These are phyloP conservation scores for Aspergillus spinulosporus DNA, from an alignment of 2,329 filamentous ascomycete species.

Conservation along the genomic window DNA sequence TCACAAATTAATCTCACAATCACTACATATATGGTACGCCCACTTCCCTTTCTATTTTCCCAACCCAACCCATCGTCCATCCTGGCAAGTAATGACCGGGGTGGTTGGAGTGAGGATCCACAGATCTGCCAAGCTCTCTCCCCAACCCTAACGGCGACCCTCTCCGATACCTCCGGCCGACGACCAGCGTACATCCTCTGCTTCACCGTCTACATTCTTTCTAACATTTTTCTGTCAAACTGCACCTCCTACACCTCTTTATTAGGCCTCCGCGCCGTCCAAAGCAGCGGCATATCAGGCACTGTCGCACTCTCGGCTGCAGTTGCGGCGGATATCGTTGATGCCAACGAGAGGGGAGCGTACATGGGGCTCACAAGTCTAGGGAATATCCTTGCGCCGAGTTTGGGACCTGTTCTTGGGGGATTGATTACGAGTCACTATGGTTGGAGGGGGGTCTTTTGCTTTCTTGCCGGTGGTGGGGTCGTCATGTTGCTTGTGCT, in stretches of 20 bases:
- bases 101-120: neutral
- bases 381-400: slow-evolving; percentile 44
- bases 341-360: slow-evolving; percentile 42
- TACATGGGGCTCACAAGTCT: slow-evolving; percentile 43
- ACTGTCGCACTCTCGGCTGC: slow-evolving; percentile 45
- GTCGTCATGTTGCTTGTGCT: slow-evolving; percentile 28
- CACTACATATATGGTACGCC: slow-evolving; percentile 36
- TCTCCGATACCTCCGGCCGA: slow-evolving; percentile 51
- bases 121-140: slow-evolving; percentile 54
- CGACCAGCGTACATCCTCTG: slow-evolving; percentile 51
- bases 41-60: neutral
- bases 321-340: slow-evolving; percentile 44
- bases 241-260: slow-evolving; percentile 40
- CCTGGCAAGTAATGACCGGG: neutral
- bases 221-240: slow-evolving; percentile 42
- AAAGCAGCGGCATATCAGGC: slow-evolving; percentile 46
- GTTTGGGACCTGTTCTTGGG: slow-evolving; percentile 54
- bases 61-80: neutral
- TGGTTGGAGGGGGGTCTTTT: slow-evolving; percentile 56
- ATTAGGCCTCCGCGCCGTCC: slow-evolving; percentile 41
- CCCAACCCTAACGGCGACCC: slow-evolving; percentile 49
- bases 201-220: slow-evolving; percentile 45
- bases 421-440: slow-evolving; percentile 47
- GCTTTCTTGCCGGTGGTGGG: slow-evolving; percentile 52
- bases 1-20: slow-evolving; percentile 31